A percentile compares a stretch with the other conserved stretches of the same genome.
Conservation (phyloP, 1,284 basidiomycete genomes). For the Cryptococcus sp. region DNA sequence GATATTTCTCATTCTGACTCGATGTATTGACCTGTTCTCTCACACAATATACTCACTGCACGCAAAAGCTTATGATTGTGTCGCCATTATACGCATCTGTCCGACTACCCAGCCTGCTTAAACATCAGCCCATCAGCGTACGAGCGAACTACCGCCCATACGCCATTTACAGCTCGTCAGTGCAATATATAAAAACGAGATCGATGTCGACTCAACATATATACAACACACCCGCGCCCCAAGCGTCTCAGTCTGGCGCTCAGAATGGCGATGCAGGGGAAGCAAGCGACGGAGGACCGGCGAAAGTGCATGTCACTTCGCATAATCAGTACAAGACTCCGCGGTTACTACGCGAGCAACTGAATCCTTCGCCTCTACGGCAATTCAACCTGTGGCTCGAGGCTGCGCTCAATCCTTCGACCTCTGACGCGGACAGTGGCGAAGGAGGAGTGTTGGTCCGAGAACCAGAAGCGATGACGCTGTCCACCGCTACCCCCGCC, state of each 20-base stretch:
- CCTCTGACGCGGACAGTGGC: slow-evolving; percentile 11
- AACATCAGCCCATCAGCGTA: no score
- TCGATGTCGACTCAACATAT: slow-evolving; percentile 17
- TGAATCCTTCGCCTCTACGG: slow-evolving; percentile 68
- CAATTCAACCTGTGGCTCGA: slow-evolving; percentile 86
- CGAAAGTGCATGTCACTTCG: slow-evolving; percentile 59
- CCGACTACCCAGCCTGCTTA: no score
- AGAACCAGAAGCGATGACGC: slow-evolving; percentile 84
- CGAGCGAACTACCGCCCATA: no score
- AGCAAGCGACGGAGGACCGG: background rate
- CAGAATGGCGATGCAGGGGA: no score
- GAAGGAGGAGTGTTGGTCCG: slow-evolving; percentile 58
- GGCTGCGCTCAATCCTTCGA: slow-evolving; percentile 55
- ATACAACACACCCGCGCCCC: slow-evolving; percentile 16
- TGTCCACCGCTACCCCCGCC: slow-evolving; percentile 71
- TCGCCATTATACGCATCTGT: no score
- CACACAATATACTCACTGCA: no score
- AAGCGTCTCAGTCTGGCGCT: background rate
- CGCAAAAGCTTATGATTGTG: no score
- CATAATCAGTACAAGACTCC: slow-evolving; percentile 73
- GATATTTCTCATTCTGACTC: no score
- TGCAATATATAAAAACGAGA: no score
- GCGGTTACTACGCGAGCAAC: slow-evolving; percentile 63
- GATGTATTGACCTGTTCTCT: no score
- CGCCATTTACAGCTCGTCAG: no score